Base-by-base conservation (phyloP, 345 rosid species). In the Pseudoturritis turrita region DNA sequence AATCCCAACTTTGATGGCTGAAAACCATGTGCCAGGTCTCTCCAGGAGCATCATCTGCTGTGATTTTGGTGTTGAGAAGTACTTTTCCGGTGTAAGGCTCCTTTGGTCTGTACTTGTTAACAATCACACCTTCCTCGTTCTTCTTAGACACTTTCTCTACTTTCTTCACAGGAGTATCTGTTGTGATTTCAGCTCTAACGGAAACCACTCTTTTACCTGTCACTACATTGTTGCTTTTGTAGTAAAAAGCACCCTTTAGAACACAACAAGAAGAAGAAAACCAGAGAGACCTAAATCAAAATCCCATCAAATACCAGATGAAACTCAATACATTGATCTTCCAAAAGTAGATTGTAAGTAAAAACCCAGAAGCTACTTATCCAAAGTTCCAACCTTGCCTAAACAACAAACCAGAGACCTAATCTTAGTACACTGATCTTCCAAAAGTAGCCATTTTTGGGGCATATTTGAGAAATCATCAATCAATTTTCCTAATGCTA, bases 21-120 rank as follows among this genome's bases (percentile, higher is more conserved):
- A 93, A 87, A 73, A 93, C 86, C 97, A 88, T 93, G 82, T 90
- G 97, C 98, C 97, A 90, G 46, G 98, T 93, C 81, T 93, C 98
- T 33, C 97, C 98, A 56, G 98, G 98, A 59, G 98, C 97, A 81
- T 93, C 98, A 69, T 88, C 97, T 1, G 87, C 98, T 10, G 98
- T 90, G 85, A 93, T 93, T 83, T 88, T 93, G 21, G 98, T 90
- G 89, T 93, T 93, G 72, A 93, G 73, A 62, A 93, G 96, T 76
- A 89, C 87, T 77, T 86, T 85, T 2, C 90, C 97, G 17, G 58
- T 84, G 87, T 86, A 93, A 46, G 97, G 98, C 12, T 83, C 77
- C 70, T 90, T 90, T 53, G 97, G 96, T 82, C 83, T 90, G 86
- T 80, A 93, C 86, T 67, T 90, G 83, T 93, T 93, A 33, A 87